Conservation (phyloP, 305 asterid genomes). For the Andrographis paniculata region DNA sequence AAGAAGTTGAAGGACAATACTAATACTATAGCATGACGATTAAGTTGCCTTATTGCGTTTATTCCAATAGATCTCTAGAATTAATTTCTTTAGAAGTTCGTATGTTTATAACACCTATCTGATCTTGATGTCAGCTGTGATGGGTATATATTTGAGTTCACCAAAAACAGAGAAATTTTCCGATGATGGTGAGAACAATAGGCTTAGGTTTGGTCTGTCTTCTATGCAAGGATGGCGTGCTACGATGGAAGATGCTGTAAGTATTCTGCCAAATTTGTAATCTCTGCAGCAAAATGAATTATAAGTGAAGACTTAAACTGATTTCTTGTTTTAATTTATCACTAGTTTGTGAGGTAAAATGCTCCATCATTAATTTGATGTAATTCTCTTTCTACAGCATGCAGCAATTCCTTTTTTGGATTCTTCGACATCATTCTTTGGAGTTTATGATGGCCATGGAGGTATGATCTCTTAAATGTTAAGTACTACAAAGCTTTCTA, state of each 20-base stretch:
- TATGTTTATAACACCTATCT: no score
- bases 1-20: no score
- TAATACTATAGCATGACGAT: no score
- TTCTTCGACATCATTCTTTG: slow-evolving; percentile 52
- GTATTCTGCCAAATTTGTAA: slow-evolving; percentile 16
- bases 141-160: slow-evolving; percentile 63
- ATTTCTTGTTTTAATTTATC: not conserved
- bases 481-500: not conserved
- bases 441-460: slow-evolving; percentile 77
- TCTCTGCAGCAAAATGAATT: not conserved
- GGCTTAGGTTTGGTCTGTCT: slow-evolving; percentile 51
- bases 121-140: slow-evolving; percentile 30
- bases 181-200: slow-evolving; percentile 52
- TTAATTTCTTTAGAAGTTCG: no score
- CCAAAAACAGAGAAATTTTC: slow-evolving; percentile 66
- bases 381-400: slow-evolving; percentile 32
- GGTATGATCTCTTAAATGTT: slow-evolving; percentile 26
- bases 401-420: slow-evolving; percentile 56
- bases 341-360: not conserved
- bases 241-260: slow-evolving; percentile 77
- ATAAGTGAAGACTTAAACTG: no score
- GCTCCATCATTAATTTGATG: not conserved
- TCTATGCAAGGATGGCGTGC: slow-evolving; percentile 90
- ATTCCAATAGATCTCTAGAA: no score
- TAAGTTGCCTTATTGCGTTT: no score